Percentiles rank a stretch among this genome's conserved stretches.
Conservation (phyloP, 345 rosid genomes). For the Lumnitzera littorea region DNA sequence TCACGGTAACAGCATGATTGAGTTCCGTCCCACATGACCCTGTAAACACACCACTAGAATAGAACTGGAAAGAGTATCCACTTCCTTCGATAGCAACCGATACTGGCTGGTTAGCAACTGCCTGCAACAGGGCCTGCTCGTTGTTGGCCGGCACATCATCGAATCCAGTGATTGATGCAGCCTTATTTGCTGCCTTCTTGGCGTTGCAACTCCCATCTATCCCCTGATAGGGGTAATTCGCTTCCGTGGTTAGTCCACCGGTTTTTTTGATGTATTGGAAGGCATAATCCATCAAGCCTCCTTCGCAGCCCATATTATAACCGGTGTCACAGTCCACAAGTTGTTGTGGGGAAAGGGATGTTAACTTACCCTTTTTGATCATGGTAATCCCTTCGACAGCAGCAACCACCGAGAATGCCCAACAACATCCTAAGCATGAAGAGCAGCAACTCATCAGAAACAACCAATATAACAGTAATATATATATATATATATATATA, state of each 20-base stretch:
- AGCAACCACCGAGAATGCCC: constrained; percentile 1
- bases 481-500: too few relatives aligned
- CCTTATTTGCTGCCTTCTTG: background rate
- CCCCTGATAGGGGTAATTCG: too few relatives aligned
- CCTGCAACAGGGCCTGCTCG: background rate
- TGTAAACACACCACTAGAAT: constrained; percentile 30
- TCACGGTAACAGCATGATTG: too few relatives aligned
- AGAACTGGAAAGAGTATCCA: constrained; percentile 19
- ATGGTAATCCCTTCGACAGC: background rate
- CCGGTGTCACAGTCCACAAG: too few relatives aligned
- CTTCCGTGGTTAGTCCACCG: too few relatives aligned
- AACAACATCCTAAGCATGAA: background rate
- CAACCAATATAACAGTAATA: background rate
- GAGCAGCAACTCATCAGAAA: background rate
- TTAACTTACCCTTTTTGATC: too few relatives aligned
- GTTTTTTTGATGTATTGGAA: too few relatives aligned
- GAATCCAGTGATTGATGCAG: background rate
- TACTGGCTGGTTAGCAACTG: constrained; percentile 20
- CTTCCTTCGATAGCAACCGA: constrained; percentile 24
- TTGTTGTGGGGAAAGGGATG: too few relatives aligned
- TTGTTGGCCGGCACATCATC: background rate
- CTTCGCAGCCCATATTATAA: too few relatives aligned
- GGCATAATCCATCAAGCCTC: too few relatives aligned
- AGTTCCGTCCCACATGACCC: constrained; percentile 22
- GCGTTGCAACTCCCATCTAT: too few relatives aligned